phyloP scores from a whole-genome alignment of 345 rosid genomes.

The Pugionium dolabratum region DNA sequence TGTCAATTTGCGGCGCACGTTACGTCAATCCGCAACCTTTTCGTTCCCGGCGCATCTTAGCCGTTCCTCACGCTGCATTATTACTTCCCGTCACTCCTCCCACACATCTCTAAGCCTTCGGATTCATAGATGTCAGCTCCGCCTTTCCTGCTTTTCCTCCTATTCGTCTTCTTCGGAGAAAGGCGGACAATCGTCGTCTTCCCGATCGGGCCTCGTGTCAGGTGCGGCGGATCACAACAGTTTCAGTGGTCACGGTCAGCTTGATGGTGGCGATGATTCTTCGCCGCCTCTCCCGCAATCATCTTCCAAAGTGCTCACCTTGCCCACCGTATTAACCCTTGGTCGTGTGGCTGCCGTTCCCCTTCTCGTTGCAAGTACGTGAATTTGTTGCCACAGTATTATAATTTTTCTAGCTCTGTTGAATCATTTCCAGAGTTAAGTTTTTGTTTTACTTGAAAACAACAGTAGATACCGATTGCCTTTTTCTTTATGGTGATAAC shows the following conservation, averaged over 20 bases:
- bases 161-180: constrained; percentile 32
- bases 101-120: constrained; percentile 18
- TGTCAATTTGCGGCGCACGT: constrained; percentile 41
- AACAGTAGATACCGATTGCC: not conserved
- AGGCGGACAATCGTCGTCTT: constrained; percentile 28
- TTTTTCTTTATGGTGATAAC: not conserved
- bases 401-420: not conserved
- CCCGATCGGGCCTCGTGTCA: constrained; percentile 32
- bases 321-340: constrained; percentile 87
- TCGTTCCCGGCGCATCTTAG: constrained; percentile 43
- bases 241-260: constrained; percentile 23
- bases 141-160: constrained; percentile 19
- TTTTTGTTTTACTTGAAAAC: not conserved
- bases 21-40: constrained; percentile 32
- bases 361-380: constrained; percentile 69
- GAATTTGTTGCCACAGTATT: not conserved
- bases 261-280: constrained; percentile 15
- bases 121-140: constrained; percentile 15
- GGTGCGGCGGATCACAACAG: constrained; percentile 40
- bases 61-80: constrained; percentile 7
- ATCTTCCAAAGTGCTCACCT: constrained; percentile 63
- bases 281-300: constrained; percentile 43
- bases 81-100: constrained; percentile 19
- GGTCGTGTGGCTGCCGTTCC: constrained; percentile 96
- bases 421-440: constrained; percentile 1